Conservation (phyloP, 768 basidiomycete genomes). For the Termitomyces bulborhizus region DNA sequence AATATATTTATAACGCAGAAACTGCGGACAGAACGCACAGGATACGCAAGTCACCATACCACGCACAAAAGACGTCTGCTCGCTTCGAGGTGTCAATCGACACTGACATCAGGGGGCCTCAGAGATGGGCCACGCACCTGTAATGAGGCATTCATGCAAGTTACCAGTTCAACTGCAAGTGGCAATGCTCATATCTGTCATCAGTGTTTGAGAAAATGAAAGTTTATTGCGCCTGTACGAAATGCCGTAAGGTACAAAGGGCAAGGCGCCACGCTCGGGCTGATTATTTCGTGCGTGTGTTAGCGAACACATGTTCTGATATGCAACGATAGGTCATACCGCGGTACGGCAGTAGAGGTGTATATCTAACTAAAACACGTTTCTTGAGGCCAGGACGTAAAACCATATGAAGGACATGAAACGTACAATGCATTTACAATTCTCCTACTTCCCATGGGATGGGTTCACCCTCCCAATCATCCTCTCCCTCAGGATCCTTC, state of each 20-base stretch:
- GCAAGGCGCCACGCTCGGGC: neutral
- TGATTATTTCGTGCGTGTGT: neutral
- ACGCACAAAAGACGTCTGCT: constrained; percentile 12
- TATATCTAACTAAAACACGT: constrained; percentile 10
- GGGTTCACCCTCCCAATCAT: constrained; percentile 79
- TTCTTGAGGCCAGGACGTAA: constrained; percentile 10
- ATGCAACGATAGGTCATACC: neutral
- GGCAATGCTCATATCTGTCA: neutral
- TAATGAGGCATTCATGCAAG: constrained; percentile 8
- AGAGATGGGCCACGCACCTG: constrained; percentile 8
- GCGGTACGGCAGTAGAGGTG: neutral
- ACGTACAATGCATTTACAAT: constrained; percentile 34
- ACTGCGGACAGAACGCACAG: constrained; percentile 39
- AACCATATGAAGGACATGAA: constrained; percentile 4
- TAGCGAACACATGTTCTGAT: constrained; percentile 1
- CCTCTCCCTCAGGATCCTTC: constrained; percentile 37
- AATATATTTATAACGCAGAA: constrained; percentile 30
- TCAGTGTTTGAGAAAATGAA: constrained; percentile 8
- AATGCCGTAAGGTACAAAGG: neutral
- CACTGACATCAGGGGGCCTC: constrained; percentile 11
- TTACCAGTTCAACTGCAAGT: neutral
- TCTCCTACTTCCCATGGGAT: constrained; percentile 80
- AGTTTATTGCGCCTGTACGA: neutral
- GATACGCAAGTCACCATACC: constrained; percentile 19
- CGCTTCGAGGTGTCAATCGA: constrained; percentile 23